Evolutionary conservation across 2,329 filamentous ascomycete genomes (phyloP), one percentile per base, ranked within the genome.

Genomic region (Pseudocercospora fuligena): DNA sequence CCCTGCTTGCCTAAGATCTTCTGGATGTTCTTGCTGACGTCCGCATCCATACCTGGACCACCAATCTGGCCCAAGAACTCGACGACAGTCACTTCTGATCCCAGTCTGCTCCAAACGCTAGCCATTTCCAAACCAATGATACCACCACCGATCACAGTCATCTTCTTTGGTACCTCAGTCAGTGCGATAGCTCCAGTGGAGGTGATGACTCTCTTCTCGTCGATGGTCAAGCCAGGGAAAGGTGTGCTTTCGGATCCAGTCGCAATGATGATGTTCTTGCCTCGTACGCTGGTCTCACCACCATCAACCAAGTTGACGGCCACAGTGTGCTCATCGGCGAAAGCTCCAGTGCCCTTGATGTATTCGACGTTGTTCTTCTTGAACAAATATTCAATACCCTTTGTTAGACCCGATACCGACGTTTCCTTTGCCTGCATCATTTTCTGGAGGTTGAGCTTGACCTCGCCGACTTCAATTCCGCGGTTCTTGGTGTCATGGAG

Each of bases 301-400:
- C 95, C 95, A 21, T 98, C 94, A 75, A 91, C 88, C 69, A 97
- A 88, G 77, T 91, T 90, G 75, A 99, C 92, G 82, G 93, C 94
- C 82, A 99, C 83, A 76, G 95, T 94, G 83, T 97, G 89, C 82
- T 96, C 92, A 40, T 74, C 73, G 19, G 70, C 70, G 61, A 71
- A 72, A 49, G 63, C 63, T 46, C 73, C 67, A 60, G 92, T 89
- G 74, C 95, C 95, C 86, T 97, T 97, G 84, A 98, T 87, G 82
- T 98, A 99, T 80, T 98, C 93, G 73, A 97, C 95, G 71, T 93
- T 92, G 84, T 99, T 99, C 88, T 99, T 98, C 90, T 98, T 98
- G 84, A 99, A 91, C 70, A 99, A 86, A 80, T 94, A 99, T 82
- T 99, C 95, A 72, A 99, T 92, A 80, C 95, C 95, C 86, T 98